Conservation (phyloP, 2,329 filamentous ascomycete genomes). For the Aspergillus ibericus region DNA sequence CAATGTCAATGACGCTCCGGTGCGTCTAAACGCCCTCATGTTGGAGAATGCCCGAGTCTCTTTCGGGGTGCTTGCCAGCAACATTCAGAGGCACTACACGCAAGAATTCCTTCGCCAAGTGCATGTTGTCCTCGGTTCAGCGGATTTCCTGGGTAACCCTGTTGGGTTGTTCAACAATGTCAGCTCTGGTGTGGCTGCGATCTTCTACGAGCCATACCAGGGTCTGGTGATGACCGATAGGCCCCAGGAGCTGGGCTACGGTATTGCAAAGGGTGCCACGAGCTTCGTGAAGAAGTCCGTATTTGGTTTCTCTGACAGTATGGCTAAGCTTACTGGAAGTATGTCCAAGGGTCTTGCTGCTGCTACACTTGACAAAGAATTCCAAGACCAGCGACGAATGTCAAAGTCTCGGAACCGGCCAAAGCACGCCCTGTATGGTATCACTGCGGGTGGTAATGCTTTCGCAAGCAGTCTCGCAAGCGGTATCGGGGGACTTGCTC, state of each 20-base stretch:
- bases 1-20: conserved; percentile 96
- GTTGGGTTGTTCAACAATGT: conserved; percentile 98
- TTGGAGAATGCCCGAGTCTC: conserved; percentile 94
- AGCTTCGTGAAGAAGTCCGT: conserved; percentile 99
- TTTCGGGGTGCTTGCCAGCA: conserved; percentile 76
- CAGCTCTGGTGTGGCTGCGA: conserved; percentile 93
- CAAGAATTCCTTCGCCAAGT: conserved; percentile 95
- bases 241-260: conserved; percentile 90
- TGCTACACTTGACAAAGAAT: conserved; percentile 96
- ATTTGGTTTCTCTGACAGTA: conserved; percentile 94
- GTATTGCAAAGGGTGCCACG: conserved; percentile 93
- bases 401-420: conserved; percentile 88
- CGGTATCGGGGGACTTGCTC: conserved; percentile 87
- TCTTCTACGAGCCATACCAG: conserved; percentile 99
- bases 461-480: conserved; percentile 90
- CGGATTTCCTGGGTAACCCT: conserved; percentile 95
- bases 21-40: conserved; percentile 89
- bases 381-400: conserved; percentile 94
- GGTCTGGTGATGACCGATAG: conserved; percentile 93
- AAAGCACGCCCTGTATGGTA: conserved; percentile 95
- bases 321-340: conserved; percentile 96
- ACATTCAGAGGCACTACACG: conserved; percentile 91
- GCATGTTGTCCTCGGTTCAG: conserved; percentile 94
- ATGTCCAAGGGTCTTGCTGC: conserved; percentile 95
- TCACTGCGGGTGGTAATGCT: conserved; percentile 92